phyloP scores from a whole-genome alignment of 1,284 basidiomycete genomes.

The Marasmius fiardii region DNA sequence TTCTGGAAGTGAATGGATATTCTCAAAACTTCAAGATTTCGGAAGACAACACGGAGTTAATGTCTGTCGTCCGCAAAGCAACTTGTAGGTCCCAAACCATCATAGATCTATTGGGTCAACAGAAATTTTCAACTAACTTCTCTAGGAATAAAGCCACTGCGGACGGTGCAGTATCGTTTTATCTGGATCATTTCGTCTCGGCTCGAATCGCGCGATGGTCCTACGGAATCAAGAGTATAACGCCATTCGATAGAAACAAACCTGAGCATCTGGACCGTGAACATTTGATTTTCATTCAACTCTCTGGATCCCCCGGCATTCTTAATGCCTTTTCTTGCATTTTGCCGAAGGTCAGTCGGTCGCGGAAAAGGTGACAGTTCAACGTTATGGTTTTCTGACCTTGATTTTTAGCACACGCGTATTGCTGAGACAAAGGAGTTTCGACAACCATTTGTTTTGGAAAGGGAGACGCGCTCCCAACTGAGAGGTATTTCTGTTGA shows the following conservation, averaged over 20 bases:
- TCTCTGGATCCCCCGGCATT: conserved; percentile 22
- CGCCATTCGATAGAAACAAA: conserved; percentile 26
- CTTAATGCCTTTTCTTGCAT: conserved; percentile 27
- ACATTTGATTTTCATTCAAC: conserved; percentile 16
- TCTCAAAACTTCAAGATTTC: conserved; percentile 29
- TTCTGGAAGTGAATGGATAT: conserved; percentile 49
- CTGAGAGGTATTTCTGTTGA: neutral
- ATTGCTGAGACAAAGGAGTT: conserved; percentile 32
- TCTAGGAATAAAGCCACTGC: conserved; percentile 58
- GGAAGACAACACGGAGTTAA: conserved; percentile 26
- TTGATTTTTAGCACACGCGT: conserved; percentile 21
- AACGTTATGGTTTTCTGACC: neutral
- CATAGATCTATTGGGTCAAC: too few species aligned
- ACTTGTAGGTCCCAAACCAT: conserved; percentile 32
- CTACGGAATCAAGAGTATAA: conserved; percentile 35
- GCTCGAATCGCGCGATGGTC: conserved; percentile 41
- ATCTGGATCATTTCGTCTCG: conserved; percentile 46
- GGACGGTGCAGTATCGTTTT: conserved; percentile 52
- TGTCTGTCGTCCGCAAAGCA: conserved; percentile 35
- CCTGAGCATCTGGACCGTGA: conserved; percentile 32
- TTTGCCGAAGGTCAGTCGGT: conserved; percentile 24
- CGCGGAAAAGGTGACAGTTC: too few species aligned
- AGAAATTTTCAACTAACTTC: neutral
- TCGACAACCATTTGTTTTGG: conserved; percentile 16
- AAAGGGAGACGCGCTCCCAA: neutral